Base-by-base conservation (phyloP, 2,329 filamentous ascomycete genomes). In the Mollisia scopiformis region DNA sequence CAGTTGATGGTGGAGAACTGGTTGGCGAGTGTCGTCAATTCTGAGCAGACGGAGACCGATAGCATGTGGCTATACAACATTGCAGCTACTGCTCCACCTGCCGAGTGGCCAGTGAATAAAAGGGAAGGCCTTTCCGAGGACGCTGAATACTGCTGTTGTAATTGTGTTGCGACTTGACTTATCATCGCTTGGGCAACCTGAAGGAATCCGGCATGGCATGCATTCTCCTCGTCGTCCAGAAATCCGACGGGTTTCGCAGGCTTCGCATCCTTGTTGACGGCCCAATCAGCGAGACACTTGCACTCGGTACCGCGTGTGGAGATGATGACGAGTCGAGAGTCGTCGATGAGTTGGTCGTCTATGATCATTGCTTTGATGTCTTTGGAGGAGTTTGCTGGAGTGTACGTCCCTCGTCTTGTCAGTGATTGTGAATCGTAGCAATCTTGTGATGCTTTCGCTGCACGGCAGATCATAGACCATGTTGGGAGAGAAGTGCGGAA, bases 1-100 rank as follows among this genome's bases (percentile, higher is more conserved):
- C 92, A 95, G 74, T 95, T 91, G 7, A 95, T 82, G 37, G 25
- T 56, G 6, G 54, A 14, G 19, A 56, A 56, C 11, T 56, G 39
- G 54, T n/a, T 35, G 6, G 31, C 37, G 37, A 58, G 56, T n/a
- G 46, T 33, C 16, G 56, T 43, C 33, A 52, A 23, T 19, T 53
- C 31, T n/a, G 35, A 56, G 28, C n/a, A n/a, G 31, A 53, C n/a
- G 33, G 55, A 57, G 43, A 19, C 6, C 27, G 19, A 51, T 47
- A 62, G 14, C 37, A 41, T 41, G 37, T 41, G 37, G 19, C 37
- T 41, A n/a, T 41, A 41, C 37, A 62, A 33, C 35, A 62, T 37
- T 13, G 57, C 43, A 30, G 60, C 57, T 2, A 62, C 57, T 10
- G 57, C 60, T 14, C 60, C 60, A 1, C 60, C 60, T 21, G 60